Base-by-base conservation (phyloP, 2,329 filamentous ascomycete species). In the Zymoseptoria tritici region DNA sequence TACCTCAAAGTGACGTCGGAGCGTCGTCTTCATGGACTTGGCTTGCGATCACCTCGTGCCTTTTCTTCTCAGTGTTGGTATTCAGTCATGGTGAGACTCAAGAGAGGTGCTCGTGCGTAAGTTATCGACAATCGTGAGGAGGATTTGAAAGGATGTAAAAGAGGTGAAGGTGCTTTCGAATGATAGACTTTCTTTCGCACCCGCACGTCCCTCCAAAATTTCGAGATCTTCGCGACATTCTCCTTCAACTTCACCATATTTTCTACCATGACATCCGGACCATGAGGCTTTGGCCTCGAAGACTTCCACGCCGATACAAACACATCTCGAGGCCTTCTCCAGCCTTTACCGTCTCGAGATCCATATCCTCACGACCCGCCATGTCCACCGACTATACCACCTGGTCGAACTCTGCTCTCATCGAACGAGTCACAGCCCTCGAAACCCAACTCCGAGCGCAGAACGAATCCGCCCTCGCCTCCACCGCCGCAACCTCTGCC, bases 341-440 rank as follows among this genome's bases (percentile, higher is more conserved):
- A 42, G 1, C 16, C 16, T 16, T 16, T 16, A 42, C 36, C 11
- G 9, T 16, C 9, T 9, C 9, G 4, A 11, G 36, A 9, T 42
- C 11, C 11, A 13, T 42, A 5, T 42, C 36, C 11, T 42, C 36
- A 13, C 36, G 36, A 13, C 11, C 36, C 11, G n/a, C 19, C 21
- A 50, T 36, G 13, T 22, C 21, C 50, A 57, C 61, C 20, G 76
- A 81, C 66, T 92, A 92, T 75, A 79, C 79, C 49, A 80, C 78
- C 64, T 92, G 88, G 88, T 85, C 82, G 57, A 85, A 84, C 63
- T 80, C 85, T 49, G 83, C 83, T 52, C 83, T 94, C 46, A 82
- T 94, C 51, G 77, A 83, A 64, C 82, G 87, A 49, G 85, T 95
- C 52, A 81, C 79, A 16, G 77, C 83, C 56, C 79, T 94, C 6